Evolutionary conservation across 2,329 filamentous ascomycete genomes (phyloP), one percentile per base, ranked within the genome.

Genomic region (Cercospora janseana): DNA sequence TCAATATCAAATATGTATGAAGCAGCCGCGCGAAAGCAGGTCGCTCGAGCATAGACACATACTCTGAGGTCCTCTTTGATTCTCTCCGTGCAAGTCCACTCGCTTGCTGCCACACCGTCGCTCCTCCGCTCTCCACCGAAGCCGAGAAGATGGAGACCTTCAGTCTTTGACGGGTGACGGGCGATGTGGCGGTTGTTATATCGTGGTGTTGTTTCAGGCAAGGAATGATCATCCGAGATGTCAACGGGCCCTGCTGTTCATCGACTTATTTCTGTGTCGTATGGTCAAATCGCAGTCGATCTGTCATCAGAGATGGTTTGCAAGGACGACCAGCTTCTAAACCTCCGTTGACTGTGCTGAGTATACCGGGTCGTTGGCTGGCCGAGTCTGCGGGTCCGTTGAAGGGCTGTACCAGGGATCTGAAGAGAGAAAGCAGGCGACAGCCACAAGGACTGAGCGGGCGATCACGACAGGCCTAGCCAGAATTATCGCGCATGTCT

Each of bases 1-100:
- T 23, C 35, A 40, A 26, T 13, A 40, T 40, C 35, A 12, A 20
- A n/a, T 20, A 40, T 40, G 35, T 40, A 16, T 15, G 31, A 34
- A n/a, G 13, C 13, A 16, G 31, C 31, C 31, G 18, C 18, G 31
- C 31, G 31, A 5, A 34, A 34, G 31, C 31, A 13, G 31, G 10
- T 13, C 18, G 31, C 31, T 34, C 4, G 8, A 34, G 18, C 31
- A 34, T 34, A n/a, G 10, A 34, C 8, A 34, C 12, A 34, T 8
- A 34, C 18, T 4, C 13, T 34, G 31, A 34, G 31, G 31, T 34
- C 31, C 18, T 15, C 31, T 15, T 8, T 13, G 12, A 16, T 16
- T 34, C 31, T 15, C 31, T 34, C 13, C n/a, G 9, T 34, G 31
- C 31, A 6, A 13, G 4, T 18, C 9, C 31, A 34, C 31, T 16